phyloP scores from a whole-genome alignment of 345 rosid genomes.

The Eucalyptus pauciflora region DNA sequence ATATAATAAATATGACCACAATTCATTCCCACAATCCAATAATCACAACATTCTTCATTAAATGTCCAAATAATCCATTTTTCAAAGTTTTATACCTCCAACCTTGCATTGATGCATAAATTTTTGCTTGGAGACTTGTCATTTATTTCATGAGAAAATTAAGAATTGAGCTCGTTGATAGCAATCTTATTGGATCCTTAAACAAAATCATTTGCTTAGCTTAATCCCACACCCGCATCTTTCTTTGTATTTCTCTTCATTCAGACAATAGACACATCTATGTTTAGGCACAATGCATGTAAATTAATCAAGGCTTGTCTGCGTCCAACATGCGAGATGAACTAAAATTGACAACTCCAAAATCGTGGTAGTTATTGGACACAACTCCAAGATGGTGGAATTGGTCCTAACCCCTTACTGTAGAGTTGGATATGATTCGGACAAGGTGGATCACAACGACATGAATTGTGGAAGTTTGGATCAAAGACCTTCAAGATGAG shows the following conservation, averaged over 20 bases:
- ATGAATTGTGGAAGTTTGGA: too few relatives aligned
- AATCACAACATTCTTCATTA: background rate
- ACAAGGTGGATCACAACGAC: background rate
- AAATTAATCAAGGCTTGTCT: background rate
- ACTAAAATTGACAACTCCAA: background rate
- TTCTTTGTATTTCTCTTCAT: background rate
- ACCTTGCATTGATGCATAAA: background rate
- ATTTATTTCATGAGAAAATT: too few relatives aligned
- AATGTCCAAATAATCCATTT: rapidly evolving
- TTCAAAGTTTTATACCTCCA: too few relatives aligned
- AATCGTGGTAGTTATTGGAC: background rate
- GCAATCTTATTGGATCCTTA: too few relatives aligned
- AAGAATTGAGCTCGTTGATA: background rate
- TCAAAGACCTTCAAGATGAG: background rate
- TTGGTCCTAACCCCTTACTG: too few relatives aligned
- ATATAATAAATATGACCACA: too few relatives aligned
- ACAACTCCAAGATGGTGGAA: background rate
- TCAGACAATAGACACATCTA: background rate
- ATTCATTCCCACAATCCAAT: too few relatives aligned
- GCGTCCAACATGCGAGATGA: background rate
- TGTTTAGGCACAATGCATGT: background rate
- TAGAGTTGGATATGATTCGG: background rate
- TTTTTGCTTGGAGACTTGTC: background rate
- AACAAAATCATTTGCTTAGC: background rate
- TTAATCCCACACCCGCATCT: background rate